Conservation (phyloP, 2,329 filamentous ascomycete species). For the Fusarium sp. region DNA sequence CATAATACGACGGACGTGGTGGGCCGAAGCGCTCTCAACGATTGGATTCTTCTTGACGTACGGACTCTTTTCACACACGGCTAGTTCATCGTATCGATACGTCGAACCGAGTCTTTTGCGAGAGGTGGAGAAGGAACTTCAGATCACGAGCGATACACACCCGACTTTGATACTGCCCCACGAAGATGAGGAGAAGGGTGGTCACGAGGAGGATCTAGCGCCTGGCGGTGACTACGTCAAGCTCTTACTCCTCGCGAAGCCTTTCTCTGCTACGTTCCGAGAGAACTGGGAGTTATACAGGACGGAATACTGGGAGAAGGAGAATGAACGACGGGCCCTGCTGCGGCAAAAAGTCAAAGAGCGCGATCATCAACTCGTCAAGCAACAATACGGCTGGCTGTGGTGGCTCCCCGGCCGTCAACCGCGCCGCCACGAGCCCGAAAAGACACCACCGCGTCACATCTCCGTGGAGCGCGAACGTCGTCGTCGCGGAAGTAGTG, state of each 20-base stretch:
- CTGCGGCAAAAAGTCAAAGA: conserved; percentile 77
- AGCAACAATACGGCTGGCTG: conserved; percentile 77
- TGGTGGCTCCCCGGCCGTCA: conserved; percentile 85
- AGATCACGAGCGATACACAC: conserved; percentile 57
- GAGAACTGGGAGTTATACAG: conserved; percentile 98
- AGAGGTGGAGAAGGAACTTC: conserved; percentile 70
- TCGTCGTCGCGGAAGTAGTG: conserved; percentile 63
- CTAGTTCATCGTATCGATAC: conserved; percentile 78
- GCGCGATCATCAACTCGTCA: conserved; percentile 74
- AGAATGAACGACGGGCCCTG: conserved; percentile 87
- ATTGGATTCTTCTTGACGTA: conserved; percentile 83
- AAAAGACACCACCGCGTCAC: conserved; percentile 58
- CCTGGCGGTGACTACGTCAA: conserved; percentile 93
- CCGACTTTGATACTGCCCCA: conserved; percentile 57
- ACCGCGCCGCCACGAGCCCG: conserved; percentile 50
- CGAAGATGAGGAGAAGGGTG: conserved; percentile 71
- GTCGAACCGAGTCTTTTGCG: conserved; percentile 74
- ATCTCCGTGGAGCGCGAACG: conserved; percentile 59
- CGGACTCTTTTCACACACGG: conserved; percentile 74
- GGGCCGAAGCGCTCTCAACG: conserved; percentile 79
- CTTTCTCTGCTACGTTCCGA: conserved; percentile 92
- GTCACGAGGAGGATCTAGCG: conserved; percentile 89
- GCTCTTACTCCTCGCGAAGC: conserved; percentile 89
- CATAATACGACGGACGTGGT: conserved; percentile 84
- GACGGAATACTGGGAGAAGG: conserved; percentile 94